phyloP scores from a whole-genome alignment of 202 grass and related monocot species.

The Carex arenaria region DNA sequence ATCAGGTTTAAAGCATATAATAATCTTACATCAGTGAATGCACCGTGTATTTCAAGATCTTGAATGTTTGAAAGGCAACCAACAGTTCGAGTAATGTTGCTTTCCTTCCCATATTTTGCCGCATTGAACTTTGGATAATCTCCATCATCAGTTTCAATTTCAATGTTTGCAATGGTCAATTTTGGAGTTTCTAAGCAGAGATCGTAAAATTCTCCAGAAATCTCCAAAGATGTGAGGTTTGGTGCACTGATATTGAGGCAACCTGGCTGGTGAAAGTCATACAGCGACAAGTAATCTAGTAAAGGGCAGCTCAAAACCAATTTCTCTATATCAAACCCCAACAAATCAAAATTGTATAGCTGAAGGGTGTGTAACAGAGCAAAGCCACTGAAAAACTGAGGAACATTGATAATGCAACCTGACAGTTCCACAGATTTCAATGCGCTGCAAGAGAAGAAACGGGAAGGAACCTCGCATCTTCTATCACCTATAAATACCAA shows the following conservation, averaged over 20 bases:
- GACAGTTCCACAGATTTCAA: conserved; percentile 18
- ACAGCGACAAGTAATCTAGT: conserved; percentile 30
- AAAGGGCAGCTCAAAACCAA: conserved; percentile 31
- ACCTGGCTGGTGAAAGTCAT: background rate
- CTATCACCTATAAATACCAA: conserved; percentile 13
- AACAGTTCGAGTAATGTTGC: too few relatives aligned
- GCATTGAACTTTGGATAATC: too few relatives aligned
- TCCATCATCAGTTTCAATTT: too few relatives aligned
- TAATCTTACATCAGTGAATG: conserved; percentile 37
- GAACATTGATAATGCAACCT: conserved; percentile 8
- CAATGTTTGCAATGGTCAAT: too few relatives aligned
- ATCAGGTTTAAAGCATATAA: background rate
- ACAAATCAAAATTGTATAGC: background rate
- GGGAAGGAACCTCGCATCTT: conserved; percentile 28
- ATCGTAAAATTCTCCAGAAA: background rate
- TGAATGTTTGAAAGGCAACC: too few relatives aligned
- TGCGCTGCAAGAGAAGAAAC: conserved; percentile 27
- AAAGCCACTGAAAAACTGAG: conserved; percentile 34
- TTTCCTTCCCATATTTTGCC: too few relatives aligned
- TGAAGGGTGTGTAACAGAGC: conserved; percentile 24
- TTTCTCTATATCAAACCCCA: conserved; percentile 23
- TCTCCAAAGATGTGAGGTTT: too few relatives aligned
- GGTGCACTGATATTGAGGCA: conserved; percentile 28
- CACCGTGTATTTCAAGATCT: background rate
- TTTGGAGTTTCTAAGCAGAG: too few relatives aligned